phyloP scores from a whole-genome alignment of 2,329 filamentous ascomycete species.

The Sporothrix luriei region DNA sequence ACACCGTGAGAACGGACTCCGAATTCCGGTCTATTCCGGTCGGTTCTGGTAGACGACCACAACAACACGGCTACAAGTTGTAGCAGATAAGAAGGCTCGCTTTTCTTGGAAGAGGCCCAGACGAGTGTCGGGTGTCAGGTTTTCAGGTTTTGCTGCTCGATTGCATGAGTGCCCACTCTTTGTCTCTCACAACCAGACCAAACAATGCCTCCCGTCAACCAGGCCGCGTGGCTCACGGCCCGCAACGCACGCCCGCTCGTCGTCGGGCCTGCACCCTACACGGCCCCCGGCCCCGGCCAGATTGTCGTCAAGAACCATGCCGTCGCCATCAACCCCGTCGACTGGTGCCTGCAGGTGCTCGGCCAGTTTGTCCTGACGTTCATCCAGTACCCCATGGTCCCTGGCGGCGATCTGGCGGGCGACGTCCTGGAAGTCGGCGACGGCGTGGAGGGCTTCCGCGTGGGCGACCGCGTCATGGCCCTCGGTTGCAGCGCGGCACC shows the following conservation, averaged over 20 bases:
- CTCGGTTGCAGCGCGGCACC: conserved; percentile 27
- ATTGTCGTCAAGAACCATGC: conserved; percentile 22
- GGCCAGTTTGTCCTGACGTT: conserved; percentile 29
- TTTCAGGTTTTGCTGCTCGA: no score
- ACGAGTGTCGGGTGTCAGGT: neutral
- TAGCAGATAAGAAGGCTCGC: neutral
- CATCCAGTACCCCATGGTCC: conserved; percentile 47
- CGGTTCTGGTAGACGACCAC: neutral
- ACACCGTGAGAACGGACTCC: conserved; percentile 15
- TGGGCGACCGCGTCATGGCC: conserved; percentile 39
- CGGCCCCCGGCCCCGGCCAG: conserved; percentile 5
- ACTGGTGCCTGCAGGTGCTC: conserved; percentile 7
- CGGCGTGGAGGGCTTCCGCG: conserved; percentile 40
- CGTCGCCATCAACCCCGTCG: conserved; percentile 27
- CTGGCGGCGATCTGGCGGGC: conserved; percentile 56
- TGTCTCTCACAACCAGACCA: neutral
- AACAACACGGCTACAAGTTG: neutral
- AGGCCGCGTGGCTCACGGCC: conserved; percentile 17
- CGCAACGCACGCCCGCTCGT: neutral
- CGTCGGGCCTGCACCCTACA: conserved; percentile 15
- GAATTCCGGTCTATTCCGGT: conserved; percentile 8
- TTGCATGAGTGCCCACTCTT: neutral
- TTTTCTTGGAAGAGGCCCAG: no score
- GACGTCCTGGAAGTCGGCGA: conserved; percentile 46
- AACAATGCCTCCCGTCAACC: conserved; percentile 7